Base-by-base conservation (phyloP, 192 early-diverging fungal species). In the Gonapodya prolifera region DNA sequence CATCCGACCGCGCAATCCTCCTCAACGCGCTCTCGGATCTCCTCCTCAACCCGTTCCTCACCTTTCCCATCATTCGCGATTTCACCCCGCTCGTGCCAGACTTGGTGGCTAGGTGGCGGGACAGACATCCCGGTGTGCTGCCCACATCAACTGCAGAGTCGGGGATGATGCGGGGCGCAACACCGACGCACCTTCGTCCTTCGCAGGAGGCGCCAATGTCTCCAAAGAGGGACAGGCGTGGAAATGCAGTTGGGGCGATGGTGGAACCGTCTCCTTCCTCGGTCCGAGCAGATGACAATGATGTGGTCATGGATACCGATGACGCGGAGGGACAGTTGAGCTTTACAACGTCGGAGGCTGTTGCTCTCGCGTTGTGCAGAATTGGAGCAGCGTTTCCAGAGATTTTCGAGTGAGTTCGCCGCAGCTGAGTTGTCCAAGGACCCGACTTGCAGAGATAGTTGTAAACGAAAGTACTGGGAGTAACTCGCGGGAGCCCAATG, bases 161-260 rank as follows among this genome's bases (percentile, higher is more conserved):
- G 2, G 32, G 18, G 31, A 16, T 29, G 32, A 18, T 32, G 71
- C n/a, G n/a, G n/a, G n/a, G n/a, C n/a, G 8, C 16, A 2, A 73
- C 71, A 30, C 71, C 71, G 31, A 32, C 71, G 29, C 71, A 32
- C 71, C 71, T 18, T 32, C 45, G n/a, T n/a, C 31, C 29, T 13
- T 32, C 8, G 29, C 8, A 16, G 71, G 13, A 18, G 71, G 31
- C 18, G 2, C 71, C 32, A 32, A 73, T 73, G 28, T 18, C 71
- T 16, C 18, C 28, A 2, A 18, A 73, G 8, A 16, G 71, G 16
- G 32, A 18, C 71, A 2, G 71, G 16, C 8, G 8, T 32, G 71
- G 32, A 2, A 32, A 73, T 16, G 90, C n/a, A 93, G 94, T 30
- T 80, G 35, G 34, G 73, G 28, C 8, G 77, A 23, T 30, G 35